A percentile compares a stretch with the other conserved stretches of the same genome.
These are phyloP conservation scores for Metschnikowia matae DNA, from an alignment of 805 yeast genomes.

Conservation along the genomic window DNA sequence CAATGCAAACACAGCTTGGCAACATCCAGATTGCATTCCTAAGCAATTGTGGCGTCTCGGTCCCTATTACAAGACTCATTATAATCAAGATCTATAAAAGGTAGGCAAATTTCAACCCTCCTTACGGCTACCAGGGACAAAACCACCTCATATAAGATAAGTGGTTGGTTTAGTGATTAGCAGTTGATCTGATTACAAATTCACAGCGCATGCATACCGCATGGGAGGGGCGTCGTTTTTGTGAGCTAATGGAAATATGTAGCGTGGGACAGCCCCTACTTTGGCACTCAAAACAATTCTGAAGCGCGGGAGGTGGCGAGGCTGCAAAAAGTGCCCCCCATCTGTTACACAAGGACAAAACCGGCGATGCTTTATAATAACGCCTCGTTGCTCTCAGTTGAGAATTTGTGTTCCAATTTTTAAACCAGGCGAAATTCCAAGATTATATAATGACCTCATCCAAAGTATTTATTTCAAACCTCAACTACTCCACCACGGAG, in stretches of 20 bases:
- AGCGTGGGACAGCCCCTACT: not conserved
- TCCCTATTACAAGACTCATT: not conserved
- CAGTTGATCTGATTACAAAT: not conserved
- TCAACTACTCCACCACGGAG: conserved; percentile 51
- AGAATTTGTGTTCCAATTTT: not conserved
- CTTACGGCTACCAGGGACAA: not conserved
- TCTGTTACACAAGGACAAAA: conserved; percentile 8
- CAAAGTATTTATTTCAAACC: conserved; percentile 49
- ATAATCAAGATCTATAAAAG: not conserved
- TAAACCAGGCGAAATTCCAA: not conserved
- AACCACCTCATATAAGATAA: not conserved
- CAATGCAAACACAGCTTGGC: not conserved
- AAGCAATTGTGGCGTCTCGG: not conserved
- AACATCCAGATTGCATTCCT: not conserved
- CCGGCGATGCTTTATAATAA: conserved; percentile 8
- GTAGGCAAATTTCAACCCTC: not conserved
- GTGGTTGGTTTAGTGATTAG: too few species aligned
- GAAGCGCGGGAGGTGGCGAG: conserved; percentile 3
- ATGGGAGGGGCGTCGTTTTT: not conserved
- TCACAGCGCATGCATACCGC: not conserved
- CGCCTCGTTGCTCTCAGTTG: not conserved
- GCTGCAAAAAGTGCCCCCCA: conserved; percentile 2
- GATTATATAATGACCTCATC: conserved; percentile 5
- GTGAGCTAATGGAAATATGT: not conserved
- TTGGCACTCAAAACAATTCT: not conserved